Evolutionary conservation across 257 asterid genomes (phyloP), one percentile per base, ranked within the genome.

Genomic region (Capsicum baccatum): DNA sequence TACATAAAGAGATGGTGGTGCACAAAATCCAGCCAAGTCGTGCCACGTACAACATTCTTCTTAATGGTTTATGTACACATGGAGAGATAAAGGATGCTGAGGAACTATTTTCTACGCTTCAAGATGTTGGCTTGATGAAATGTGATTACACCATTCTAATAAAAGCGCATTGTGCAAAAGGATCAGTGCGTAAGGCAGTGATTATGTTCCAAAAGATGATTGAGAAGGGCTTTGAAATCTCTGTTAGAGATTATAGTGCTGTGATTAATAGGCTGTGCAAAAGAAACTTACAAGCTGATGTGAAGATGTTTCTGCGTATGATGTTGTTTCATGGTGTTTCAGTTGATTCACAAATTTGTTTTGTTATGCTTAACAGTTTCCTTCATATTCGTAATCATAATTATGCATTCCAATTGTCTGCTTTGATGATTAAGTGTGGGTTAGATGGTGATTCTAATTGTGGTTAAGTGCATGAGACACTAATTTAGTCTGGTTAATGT

Each of bases 121-220:
- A 56, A 87, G 90, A 91, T 68, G 57, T 88, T 66, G 84, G 84
- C 80, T 84, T 91, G 90, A 83, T 93, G 14, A 95, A 95, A 88
- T 89, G 88, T 81, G 91, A 91, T 15, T 95, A 94, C 85, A 94
- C 92, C 71, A 88, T 91, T 48, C 91, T 95, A 73, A 89, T 94
- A 84, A 94, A 95, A 88, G 97, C 99, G 59, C 84, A 90, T 85
- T 94, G 98, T 83, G 97, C 83, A 54, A 94, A 93, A 89, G 99
- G 99, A 76, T 88, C 90, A 88, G 91, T 59, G 67, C 83, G 48
- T 67, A 90, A 84, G 88, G 97, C 94, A 55, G 86, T 82, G 87
- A 44, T 79, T 21, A 93, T 94, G 81, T 95, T 95, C 85, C 74
- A 58, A 85, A 86, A 88, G 76, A 91, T 94, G 97, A 88, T 83